Percentiles rank a stretch among this genome's conserved stretches.
Evolutionary conservation across 495 filamentous ascomycete species (phyloP).

Genomic region (Penicillium arizonense): DNA sequence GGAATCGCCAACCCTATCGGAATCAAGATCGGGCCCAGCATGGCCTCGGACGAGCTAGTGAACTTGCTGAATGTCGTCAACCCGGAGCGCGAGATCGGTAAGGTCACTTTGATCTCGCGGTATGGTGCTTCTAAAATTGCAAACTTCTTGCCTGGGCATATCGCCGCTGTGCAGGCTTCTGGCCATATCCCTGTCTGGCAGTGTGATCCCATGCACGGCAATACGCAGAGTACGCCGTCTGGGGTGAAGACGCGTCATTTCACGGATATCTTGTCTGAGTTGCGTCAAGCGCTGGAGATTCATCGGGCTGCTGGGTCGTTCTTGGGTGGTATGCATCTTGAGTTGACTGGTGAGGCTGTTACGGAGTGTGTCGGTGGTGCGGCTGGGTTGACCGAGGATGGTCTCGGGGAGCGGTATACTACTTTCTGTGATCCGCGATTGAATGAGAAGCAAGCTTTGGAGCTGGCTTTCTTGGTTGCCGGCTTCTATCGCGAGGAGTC

Average conservation of each 20-base stretch:
- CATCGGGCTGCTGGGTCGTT: conserved; percentile 80
- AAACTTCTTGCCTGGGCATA: conserved; percentile 72
- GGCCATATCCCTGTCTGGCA: conserved; percentile 88
- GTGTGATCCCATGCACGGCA: conserved; percentile 98
- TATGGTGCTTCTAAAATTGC: conserved; percentile 79
- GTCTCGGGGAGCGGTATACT: conserved; percentile 83
- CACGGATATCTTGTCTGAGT: conserved; percentile 78
- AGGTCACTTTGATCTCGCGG: conserved; percentile 92
- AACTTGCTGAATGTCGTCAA: conserved; percentile 80
- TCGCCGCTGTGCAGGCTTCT: conserved; percentile 75
- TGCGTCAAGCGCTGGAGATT: conserved; percentile 74
- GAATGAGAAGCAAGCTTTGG: conserved; percentile 96
- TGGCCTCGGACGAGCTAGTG: conserved; percentile 69
- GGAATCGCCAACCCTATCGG: conserved; percentile 94
- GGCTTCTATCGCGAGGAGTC: conserved; percentile 66
- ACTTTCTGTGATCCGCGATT: conserved; percentile 93
- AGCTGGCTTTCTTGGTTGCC: conserved; percentile 90
- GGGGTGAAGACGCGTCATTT: conserved; percentile 88
- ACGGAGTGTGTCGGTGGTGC: conserved; percentile 95
- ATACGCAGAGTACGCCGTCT: conserved; percentile 58
- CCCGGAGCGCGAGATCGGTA: conserved; percentile 75
- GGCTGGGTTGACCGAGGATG: conserved; percentile 81
- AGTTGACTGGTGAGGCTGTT: conserved; percentile 92
- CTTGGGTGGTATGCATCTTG: conserved; percentile 91
- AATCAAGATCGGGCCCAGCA: conserved; percentile 91